These are phyloP conservation scores for Sordaria brevicollis DNA, from an alignment of 495 filamentous ascomycete genomes.

Conservation along the genomic window DNA sequence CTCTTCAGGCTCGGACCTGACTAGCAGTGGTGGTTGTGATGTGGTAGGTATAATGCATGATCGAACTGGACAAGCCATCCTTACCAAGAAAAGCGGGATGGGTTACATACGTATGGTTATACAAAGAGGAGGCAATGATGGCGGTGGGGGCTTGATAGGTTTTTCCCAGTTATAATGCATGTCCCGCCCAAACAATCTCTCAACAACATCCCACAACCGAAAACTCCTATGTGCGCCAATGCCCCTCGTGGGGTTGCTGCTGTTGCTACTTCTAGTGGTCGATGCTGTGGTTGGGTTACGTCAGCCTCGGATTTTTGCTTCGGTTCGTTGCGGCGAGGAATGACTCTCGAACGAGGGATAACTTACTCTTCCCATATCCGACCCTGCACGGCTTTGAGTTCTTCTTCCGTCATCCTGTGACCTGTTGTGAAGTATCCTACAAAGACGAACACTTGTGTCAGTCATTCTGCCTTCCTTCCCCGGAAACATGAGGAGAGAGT, in stretches of 20 bases:
- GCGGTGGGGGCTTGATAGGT: neutral
- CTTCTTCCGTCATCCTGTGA: constrained; percentile 77
- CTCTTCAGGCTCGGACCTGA: neutral
- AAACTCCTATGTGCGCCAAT: neutral
- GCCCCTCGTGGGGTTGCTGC: neutral
- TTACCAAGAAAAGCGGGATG: neutral
- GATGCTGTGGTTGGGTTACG: constrained; percentile 10
- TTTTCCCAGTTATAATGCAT: neutral
- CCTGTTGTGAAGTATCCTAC: constrained; percentile 76
- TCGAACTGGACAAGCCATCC: neutral
- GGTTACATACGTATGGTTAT: neutral
- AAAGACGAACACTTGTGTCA: constrained; percentile 7
- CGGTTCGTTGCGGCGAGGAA: constrained; percentile 8
- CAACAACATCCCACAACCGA: neutral
- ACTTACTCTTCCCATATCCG: constrained; percentile 83
- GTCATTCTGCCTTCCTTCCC: neutral
- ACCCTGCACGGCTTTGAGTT: constrained; percentile 74
- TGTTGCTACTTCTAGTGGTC: constrained; percentile 12
- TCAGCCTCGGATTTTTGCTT: constrained; percentile 11
- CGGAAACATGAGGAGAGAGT: neutral
- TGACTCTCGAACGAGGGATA: neutral
- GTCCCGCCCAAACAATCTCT: neutral
- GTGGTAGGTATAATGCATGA: neutral
- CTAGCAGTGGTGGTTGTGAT: neutral
- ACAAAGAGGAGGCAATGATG: neutral